Base-by-base conservation (phyloP, 2,329 filamentous ascomycete genomes). In the Decorospora gaudefroyi region DNA sequence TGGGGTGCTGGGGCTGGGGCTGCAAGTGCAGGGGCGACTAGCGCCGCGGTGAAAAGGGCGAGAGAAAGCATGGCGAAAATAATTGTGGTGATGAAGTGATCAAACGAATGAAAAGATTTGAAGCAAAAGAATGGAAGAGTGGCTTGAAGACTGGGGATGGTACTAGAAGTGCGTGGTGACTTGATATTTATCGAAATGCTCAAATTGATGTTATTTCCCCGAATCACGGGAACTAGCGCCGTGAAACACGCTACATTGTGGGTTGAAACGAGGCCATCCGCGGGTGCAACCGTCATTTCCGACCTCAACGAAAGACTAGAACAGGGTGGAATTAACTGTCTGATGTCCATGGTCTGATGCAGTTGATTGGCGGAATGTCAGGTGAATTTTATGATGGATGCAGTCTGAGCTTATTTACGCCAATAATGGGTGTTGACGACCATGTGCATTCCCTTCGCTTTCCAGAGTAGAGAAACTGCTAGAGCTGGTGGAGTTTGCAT, bases 1-100 rank as follows among this genome's bases (percentile, higher is more conserved):
- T 51, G 44, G 4, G 54, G 54, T 12, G 43, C 28, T 18, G 52
- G 52, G 31, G 39, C 29, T 8, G 51, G n/a, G n/a, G n/a, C 29
- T 18, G 21, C 29, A 30, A 52, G 33, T 6, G 45, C 27, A 0
- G 42, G 42, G 34, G 47, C 43, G 40, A 38, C 49, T 31, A 51
- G 42, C 42, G 52, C 54, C 26, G 50, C 26, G 16, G 35, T 47
- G 28, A 55, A 12, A 30, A 53, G 38, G 15, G 17, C 19, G 22
- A 27, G 16, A 10, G 34, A 12, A n/a, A 37, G 18, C 34, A 37
- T 37, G 11, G 15, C 28, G 13, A 18, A 22, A 17, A 19, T 18
- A 37, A 12, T 10, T n/a, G n/a, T n/a, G n/a, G n/a, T n/a, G n/a
- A 12, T 6, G 12, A 8, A 17, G 6, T 10, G 4, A 4, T 25